phyloP scores from a whole-genome alignment of 2,329 filamentous ascomycete species.

The Aspergillus transmontanensis region DNA sequence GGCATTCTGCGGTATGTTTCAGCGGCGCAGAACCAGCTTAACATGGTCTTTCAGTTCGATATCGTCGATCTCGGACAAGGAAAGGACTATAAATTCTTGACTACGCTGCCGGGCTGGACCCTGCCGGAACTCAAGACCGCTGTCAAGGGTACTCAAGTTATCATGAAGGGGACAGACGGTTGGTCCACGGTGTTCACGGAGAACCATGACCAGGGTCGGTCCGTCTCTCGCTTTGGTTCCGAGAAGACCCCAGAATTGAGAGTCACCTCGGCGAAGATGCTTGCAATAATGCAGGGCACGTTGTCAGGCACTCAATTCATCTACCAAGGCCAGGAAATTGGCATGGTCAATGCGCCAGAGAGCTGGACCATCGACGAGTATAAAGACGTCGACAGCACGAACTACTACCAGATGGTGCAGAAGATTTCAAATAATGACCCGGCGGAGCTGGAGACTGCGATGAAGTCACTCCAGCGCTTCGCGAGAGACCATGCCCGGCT shows the following conservation, averaged over 20 bases:
- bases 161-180: slow-evolving; percentile 60
- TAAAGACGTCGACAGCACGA: slow-evolving; percentile 64
- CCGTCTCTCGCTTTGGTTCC: slow-evolving; percentile 57
- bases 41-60: slow-evolving; percentile 75
- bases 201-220: slow-evolving; percentile 67
- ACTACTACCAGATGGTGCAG: slow-evolving; percentile 56
- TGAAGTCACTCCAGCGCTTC: slow-evolving; percentile 59
- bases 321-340: slow-evolving; percentile 70
- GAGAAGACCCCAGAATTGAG: slow-evolving; percentile 56
- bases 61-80: slow-evolving; percentile 62
- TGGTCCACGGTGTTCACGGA: slow-evolving; percentile 68
- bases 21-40: slow-evolving; percentile 61
- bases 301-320: slow-evolving; percentile 65
- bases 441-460: slow-evolving; percentile 48
- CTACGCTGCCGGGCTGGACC: slow-evolving; percentile 50
- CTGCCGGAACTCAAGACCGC: slow-evolving; percentile 55
- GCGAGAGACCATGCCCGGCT: slow-evolving; percentile 69
- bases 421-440: slow-evolving; percentile 38
- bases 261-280: slow-evolving; percentile 58
- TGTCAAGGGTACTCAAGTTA: slow-evolving; percentile 59
- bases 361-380: slow-evolving; percentile 66
- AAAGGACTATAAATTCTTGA: slow-evolving; percentile 53
- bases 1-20: slow-evolving; percentile 57
- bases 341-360: slow-evolving; percentile 64
- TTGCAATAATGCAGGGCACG: slow-evolving; percentile 58